Base-by-base conservation (phyloP, 257 asterid genomes). In the Petunia axillaris region DNA sequence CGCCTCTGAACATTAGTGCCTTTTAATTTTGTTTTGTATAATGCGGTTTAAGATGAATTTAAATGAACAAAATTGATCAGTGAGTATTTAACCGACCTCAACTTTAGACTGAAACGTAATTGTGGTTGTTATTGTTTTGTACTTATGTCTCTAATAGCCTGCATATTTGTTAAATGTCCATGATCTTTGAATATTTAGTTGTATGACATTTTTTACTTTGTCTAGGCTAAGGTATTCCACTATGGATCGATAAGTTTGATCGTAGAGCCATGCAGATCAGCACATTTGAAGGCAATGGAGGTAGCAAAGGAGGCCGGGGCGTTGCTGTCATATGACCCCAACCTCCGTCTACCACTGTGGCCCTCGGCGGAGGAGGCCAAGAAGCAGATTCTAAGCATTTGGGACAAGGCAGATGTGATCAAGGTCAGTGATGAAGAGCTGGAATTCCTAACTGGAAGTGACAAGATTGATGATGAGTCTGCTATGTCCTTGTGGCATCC, bases 251-350 rank as follows among this genome's bases (percentile, higher is more conserved):
- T 94, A 76, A 94, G 98, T 82, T 89, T 94, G 93, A 94, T 94
- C 13, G 97, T 92, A 81, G 97, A 94, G 92, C 98, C 97, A 77
- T 94, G 97, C 76, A 85, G 98, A 89, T 89, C 98, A 35, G 98
- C 97, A n/a, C 98, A 94, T 77, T 57, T 25, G 25, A 25, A 25
- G 25, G 25, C 25, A 43, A 94, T 94, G 98, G 91, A 91, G 10
- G 98, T 78, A 81, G 98, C 98, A 50, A 94, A 88, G 85, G 87
- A 86, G 1, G 97, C 94, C 0, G 98, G 98, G 38, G 97, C 97
- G 16, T 83, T 94, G 83, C 91, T 94, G 37, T 92, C 98, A 0
- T 94, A 94, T 67, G 98, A 94, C 81, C 98, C 98, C 14, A 94
- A 94, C 83, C 95, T 94, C 66, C 83, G 98, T 36, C 87, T 92